Conservation (phyloP, 2,329 filamentous ascomycete species). For the Colletotrichum sansevieriae region DNA sequence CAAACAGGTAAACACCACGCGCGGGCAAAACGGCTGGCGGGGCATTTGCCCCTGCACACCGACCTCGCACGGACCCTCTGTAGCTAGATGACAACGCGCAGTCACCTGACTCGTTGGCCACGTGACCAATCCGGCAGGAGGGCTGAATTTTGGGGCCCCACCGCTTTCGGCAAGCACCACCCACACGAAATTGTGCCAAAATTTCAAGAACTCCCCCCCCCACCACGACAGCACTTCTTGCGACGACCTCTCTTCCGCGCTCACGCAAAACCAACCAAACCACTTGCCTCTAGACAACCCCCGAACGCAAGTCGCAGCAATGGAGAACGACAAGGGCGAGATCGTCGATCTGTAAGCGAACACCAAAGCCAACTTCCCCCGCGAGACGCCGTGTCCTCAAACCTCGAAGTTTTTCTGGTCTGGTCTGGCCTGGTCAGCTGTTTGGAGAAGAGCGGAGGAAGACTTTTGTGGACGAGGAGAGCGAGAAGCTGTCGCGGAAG, state of each 20-base stretch:
- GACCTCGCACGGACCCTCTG: neutral
- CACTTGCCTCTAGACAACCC: constrained; percentile 49
- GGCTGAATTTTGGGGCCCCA: constrained; percentile 47
- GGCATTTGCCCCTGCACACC: neutral
- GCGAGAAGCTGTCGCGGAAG: neutral
- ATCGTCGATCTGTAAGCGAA: constrained; percentile 95
- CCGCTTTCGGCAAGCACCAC: constrained; percentile 4
- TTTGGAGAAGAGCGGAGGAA: neutral
- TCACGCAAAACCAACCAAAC: constrained; percentile 45
- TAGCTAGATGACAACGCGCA: constrained; percentile 50
- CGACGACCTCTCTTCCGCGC: constrained; percentile 39
- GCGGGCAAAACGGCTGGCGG: neutral
- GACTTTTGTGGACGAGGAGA: neutral
- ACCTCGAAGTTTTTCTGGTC: neutral
- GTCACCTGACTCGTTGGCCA: constrained; percentile 50
- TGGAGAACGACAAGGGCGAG: constrained; percentile 99
- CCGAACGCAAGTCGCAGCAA: constrained; percentile 69
- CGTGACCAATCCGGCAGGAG: constrained; percentile 45
- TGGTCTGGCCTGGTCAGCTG: neutral
- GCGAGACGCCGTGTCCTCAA: constrained; percentile 24
- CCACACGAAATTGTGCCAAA: constrained; percentile 44
- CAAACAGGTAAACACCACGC: constrained; percentile 7
- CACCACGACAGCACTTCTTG: constrained; percentile 29
- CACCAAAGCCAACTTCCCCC: constrained; percentile 34
- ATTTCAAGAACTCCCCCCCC: constrained; percentile 32